Evolutionary conservation across 2,329 filamentous ascomycete species (phyloP), one percentile per base, ranked within the genome.

Genomic region (Aspergillus sp.): DNA sequence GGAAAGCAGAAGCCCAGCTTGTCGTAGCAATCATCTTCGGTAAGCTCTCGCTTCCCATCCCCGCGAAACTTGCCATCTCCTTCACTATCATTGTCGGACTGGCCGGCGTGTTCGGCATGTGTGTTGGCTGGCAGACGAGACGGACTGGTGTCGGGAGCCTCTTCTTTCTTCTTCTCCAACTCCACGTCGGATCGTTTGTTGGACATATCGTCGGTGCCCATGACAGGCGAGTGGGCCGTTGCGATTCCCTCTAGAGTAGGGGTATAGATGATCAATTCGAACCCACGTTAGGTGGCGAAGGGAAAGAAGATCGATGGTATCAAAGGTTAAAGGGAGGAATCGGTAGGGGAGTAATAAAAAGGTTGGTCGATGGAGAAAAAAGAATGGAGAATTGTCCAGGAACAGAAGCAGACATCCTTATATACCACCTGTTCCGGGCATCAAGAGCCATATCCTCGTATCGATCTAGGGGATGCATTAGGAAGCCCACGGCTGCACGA

Each of bases 1-100:
- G 87, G 76, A 63, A 84, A 90, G 31, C 77, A 77, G 68, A 81
- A 90, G 53, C 86, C 87, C 1, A 90, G 80, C 67, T 89, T 81
- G 6, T 82, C 80, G 71, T 86, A 87, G 71, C 85, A 88, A 62
- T 88, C 86, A 26, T 79, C 75, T 59, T 82, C 79, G 2, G 74
- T 80, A 39, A 84, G 63, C 58, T 82, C 77, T 42, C 73, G 61
- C 55, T 70, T 71, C 29, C 68, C 69, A 36, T 70, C 67, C 16
- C 54, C 58, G 20, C 46, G 52, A 6, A 55, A 32, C 42, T 64
- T 63, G 7, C 56, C 61, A 7, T 32, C 61, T 14, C 51, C 18
- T 16, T 61, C 63, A 39, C 56, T 63, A 29, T 61, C 61, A 7
- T 49, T 53, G 31, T 62, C 61, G 2, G 64, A 65, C 49, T 56